Percentiles rank a stretch among this genome's conserved stretches.
phyloP scores from a whole-genome alignment of 2,329 filamentous ascomycete species.

The Fusarium multiceps region DNA sequence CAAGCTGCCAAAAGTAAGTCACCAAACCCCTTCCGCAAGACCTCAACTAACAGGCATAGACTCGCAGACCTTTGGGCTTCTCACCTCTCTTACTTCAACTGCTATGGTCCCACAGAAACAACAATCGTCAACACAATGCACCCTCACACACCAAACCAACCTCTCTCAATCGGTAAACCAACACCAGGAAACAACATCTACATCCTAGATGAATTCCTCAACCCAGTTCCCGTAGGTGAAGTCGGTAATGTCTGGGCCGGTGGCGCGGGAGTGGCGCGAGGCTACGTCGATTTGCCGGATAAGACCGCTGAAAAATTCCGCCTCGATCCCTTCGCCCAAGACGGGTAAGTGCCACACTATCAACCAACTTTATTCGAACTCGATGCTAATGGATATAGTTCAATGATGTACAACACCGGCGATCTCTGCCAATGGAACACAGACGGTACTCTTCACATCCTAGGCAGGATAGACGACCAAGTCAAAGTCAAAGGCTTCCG shows the following conservation, averaged over 20 bases:
- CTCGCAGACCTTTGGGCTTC: conserved; percentile 67
- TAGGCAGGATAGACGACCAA: conserved; percentile 68
- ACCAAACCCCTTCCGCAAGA: accelerated
- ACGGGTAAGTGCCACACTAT: conserved; percentile 55
- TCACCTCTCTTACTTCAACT: conserved; percentile 62
- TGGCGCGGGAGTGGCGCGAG: conserved; percentile 61
- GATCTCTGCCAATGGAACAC: conserved; percentile 66
- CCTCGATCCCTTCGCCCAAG: conserved; percentile 60
- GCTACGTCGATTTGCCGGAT: conserved; percentile 65
- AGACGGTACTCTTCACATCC: conserved; percentile 65
- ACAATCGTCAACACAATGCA: conserved; percentile 68
- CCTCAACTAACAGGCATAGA: conserved; percentile 13
- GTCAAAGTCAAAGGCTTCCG: conserved; percentile 71
- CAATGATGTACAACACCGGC: conserved; percentile 69
- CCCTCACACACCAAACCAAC: conserved; percentile 53
- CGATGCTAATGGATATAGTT: conserved; percentile 11
- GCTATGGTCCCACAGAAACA: conserved; percentile 70
- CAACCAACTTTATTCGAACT: background rate
- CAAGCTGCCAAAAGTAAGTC: conserved; percentile 57
- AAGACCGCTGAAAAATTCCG: conserved; percentile 63
- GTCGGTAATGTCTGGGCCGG: conserved; percentile 69
- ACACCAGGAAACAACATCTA: conserved; percentile 68
- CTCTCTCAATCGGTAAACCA: conserved; percentile 65
- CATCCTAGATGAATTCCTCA: conserved; percentile 60
- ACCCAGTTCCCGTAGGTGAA: conserved; percentile 59